Percentiles rank a stretch among this genome's conserved stretches.
Conservation (phyloP, 2,329 filamentous ascomycete species). For the Beauveria rudraprayagi region DNA sequence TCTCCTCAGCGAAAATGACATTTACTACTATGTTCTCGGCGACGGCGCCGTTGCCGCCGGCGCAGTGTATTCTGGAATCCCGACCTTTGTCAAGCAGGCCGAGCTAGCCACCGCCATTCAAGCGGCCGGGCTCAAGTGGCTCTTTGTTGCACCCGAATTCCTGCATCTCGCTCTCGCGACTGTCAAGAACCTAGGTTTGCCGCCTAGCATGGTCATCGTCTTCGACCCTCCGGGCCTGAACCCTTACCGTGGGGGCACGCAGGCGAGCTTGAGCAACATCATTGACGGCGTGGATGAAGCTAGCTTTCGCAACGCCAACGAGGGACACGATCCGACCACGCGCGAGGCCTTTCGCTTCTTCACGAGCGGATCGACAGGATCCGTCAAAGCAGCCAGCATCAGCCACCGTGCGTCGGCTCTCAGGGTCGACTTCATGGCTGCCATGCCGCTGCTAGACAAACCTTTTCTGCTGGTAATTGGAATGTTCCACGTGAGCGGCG, state of each 20-base stretch:
- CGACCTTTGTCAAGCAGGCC: slow-evolving; percentile 9
- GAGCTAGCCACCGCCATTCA: slow-evolving; percentile 7
- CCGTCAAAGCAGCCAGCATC: slow-evolving; percentile 4
- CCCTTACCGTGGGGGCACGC: not conserved
- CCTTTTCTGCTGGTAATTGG: not conserved
- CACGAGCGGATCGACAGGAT: slow-evolving; percentile 3
- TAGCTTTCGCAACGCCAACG: slow-evolving; percentile 2
- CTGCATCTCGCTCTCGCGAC: not conserved
- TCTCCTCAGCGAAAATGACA: slow-evolving; percentile 5
- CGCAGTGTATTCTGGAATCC: not conserved
- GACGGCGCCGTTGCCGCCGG: slow-evolving; percentile 3
- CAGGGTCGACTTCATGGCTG: not conserved
- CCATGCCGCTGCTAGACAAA: not conserved
- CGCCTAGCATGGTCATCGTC: not conserved
- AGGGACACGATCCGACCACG: not conserved
- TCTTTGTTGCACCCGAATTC: slow-evolving; percentile 4
- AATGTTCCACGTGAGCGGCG: slow-evolving; percentile 3
- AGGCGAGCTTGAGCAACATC: not conserved
- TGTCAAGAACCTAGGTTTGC: not conserved
- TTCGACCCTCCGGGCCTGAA: slow-evolving; percentile 1
- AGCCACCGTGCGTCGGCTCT: not conserved
- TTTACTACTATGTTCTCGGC: slow-evolving; percentile 7
- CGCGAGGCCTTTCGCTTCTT: slow-evolving; percentile 4
- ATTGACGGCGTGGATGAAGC: not conserved
- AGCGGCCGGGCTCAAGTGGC: not conserved